A percentile compares a stretch with the other conserved stretches of the same genome.
Conservation (phyloP, 2,329 filamentous ascomycete genomes). For the Sporothrix dimorphospora region DNA sequence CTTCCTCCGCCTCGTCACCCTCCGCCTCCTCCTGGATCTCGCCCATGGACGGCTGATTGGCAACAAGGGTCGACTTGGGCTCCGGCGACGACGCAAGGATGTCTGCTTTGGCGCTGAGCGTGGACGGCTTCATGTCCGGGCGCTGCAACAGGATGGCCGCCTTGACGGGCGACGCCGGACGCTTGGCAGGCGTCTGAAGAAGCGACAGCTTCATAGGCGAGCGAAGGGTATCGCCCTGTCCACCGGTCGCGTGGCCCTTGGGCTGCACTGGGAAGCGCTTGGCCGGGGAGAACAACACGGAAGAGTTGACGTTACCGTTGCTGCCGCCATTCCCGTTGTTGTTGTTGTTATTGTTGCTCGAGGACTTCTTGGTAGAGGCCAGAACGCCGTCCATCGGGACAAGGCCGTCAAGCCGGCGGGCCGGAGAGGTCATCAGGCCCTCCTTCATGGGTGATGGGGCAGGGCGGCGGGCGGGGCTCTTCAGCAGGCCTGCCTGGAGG, state of each 20-base stretch:
- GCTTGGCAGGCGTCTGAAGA: slow-evolving; percentile 50
- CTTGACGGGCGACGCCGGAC: slow-evolving; percentile 43
- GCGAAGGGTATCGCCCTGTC: slow-evolving; percentile 37
- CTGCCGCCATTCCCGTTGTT: slow-evolving; percentile 27
- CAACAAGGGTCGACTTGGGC: slow-evolving; percentile 44
- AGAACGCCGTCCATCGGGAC: slow-evolving; percentile 30
- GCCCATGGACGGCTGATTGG: slow-evolving; percentile 25
- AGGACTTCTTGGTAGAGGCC: slow-evolving; percentile 31
- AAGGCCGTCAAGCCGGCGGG: slow-evolving; percentile 55
- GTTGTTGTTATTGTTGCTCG: slow-evolving; percentile 12
- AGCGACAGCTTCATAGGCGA: slow-evolving; percentile 53
- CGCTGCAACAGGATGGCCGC: slow-evolving; percentile 41
- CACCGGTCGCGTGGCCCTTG: slow-evolving; percentile 43
- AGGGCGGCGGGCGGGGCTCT: slow-evolving; percentile 60
- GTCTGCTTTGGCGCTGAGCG: slow-evolving; percentile 16
- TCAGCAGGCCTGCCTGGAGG: slow-evolving; percentile 46
- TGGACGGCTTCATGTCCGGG: slow-evolving; percentile 33
- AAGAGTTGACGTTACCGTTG: slow-evolving; percentile 26
- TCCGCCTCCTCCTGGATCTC: slow-evolving; percentile 23
- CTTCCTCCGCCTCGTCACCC: slow-evolving; percentile 13
- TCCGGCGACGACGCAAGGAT: slow-evolving; percentile 38
- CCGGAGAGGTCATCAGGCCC: slow-evolving; percentile 55
- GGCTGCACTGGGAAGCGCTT: slow-evolving; percentile 54
- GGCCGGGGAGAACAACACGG: slow-evolving; percentile 54
- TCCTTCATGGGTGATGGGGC: slow-evolving; percentile 59